A percentile compares a stretch with the other conserved stretches of the same genome.
Evolutionary conservation across 768 basidiomycete genomes (phyloP).

Genomic region (Hebeloma cylindrosporum): DNA sequence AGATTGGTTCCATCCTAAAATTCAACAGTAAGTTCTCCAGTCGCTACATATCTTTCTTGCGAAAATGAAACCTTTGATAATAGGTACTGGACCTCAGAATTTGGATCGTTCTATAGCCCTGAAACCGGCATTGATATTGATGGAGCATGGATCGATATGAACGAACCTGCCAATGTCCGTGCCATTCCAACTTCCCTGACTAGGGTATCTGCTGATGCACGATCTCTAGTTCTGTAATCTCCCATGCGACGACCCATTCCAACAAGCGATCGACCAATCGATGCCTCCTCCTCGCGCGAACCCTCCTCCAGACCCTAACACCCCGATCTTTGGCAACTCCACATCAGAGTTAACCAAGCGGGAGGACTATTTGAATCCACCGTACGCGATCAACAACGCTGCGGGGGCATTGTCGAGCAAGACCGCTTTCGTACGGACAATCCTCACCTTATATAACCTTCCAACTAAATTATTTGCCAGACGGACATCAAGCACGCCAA

Average conservation of each 20-base stretch:
- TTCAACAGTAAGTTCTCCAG: constrained; percentile 41
- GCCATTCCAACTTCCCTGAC: background rate
- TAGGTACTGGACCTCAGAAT: constrained; percentile 67
- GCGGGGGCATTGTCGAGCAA: constrained; percentile 51
- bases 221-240: constrained; percentile 54
- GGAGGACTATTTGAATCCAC: constrained; percentile 46
- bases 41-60: background rate
- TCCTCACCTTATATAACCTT: background rate
- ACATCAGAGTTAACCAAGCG: constrained; percentile 19
- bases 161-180: constrained; percentile 64
- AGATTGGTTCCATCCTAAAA: constrained; percentile 64
- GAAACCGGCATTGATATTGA: constrained; percentile 61
- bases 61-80: background rate
- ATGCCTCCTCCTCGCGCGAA: constrained; percentile 55
- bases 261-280: constrained; percentile 50
- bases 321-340: constrained; percentile 46
- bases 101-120: constrained; percentile 53
- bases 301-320: constrained; percentile 50
- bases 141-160: constrained; percentile 78
- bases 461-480: constrained; percentile 20
- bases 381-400: constrained; percentile 60
- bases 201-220: background rate
- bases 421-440: constrained; percentile 50
- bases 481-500: constrained; percentile 53
- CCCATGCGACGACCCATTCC: constrained; percentile 61